Evolutionary conservation across 2,329 filamentous ascomycete species (phyloP).

Genomic region (Penicillium sp.): DNA sequence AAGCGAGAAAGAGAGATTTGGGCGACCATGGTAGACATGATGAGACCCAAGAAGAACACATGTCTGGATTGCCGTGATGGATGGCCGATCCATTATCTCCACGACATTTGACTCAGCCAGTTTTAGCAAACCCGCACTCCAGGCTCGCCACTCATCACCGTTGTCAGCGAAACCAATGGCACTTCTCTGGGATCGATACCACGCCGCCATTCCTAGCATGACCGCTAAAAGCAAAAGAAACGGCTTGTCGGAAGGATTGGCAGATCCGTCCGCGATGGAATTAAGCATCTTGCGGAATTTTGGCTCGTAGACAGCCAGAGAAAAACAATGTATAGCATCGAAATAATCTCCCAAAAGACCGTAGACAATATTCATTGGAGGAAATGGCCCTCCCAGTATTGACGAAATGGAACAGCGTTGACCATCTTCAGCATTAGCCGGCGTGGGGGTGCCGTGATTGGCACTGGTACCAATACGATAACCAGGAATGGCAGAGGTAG

Average conservation of each 20-base stretch:
- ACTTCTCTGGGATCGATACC: constrained; percentile 39
- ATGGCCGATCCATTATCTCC: constrained; percentile 49
- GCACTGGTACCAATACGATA: constrained; percentile 24
- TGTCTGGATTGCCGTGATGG: constrained; percentile 42
- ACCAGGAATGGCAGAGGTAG: constrained; percentile 42
- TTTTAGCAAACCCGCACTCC: constrained; percentile 22
- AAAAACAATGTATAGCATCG: constrained; percentile 51
- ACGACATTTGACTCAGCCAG: constrained; percentile 40
- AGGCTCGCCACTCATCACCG: constrained; percentile 2
- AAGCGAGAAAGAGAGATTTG: constrained; percentile 45
- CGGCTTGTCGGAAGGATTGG: constrained; percentile 37
- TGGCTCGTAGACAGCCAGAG: constrained; percentile 48
- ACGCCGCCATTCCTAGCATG: constrained; percentile 44
- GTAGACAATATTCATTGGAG: constrained; percentile 32
- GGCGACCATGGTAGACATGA: constrained; percentile 49
- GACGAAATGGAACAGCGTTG: constrained; percentile 30
- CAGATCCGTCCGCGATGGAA: constrained; percentile 39
- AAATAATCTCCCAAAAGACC: constrained; percentile 47
- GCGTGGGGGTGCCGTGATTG: neutral
- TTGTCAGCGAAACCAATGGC: constrained; percentile 17
- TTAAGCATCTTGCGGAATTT: constrained; percentile 41
- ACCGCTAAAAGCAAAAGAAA: constrained; percentile 45
- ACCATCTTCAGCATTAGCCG: constrained; percentile 1
- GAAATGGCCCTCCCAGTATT: constrained; percentile 35
- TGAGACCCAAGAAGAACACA: constrained; percentile 47